phyloP scores from a whole-genome alignment of 371 early-diverging fungal species.

The Entomophthora muscae region DNA sequence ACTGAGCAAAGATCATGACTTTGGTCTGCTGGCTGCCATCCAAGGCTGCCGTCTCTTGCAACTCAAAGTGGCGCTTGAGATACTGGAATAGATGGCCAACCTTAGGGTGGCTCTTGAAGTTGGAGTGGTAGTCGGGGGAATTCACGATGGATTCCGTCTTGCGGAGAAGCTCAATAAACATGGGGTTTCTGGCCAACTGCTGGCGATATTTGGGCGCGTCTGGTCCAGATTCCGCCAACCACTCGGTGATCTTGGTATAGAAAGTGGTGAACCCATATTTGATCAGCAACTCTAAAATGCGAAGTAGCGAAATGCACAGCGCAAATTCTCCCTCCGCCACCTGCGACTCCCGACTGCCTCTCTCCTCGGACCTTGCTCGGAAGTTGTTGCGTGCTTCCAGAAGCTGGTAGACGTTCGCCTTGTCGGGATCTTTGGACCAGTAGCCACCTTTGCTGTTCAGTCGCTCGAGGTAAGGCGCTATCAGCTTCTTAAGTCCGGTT shows the following conservation, averaged over 20 bases:
- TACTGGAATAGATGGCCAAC: conserved; percentile 45
- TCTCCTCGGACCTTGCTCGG: conserved; percentile 14
- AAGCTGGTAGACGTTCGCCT: conserved; percentile 24
- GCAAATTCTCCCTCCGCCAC: conserved; percentile 3
- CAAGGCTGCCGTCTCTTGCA: conserved; percentile 3
- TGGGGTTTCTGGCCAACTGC: conserved; percentile 13
- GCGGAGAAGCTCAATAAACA: conserved; percentile 20
- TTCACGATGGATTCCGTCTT: conserved; percentile 17
- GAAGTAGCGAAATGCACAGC: not conserved
- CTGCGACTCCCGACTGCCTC: conserved; percentile 6
- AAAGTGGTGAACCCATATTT: not conserved
- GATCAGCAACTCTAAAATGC: not conserved
- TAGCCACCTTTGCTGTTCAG: conserved; percentile 24
- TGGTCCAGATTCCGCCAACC: not conserved
- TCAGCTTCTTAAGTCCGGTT: conserved; percentile 16
- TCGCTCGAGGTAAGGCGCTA: conserved; percentile 23
- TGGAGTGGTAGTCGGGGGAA: conserved; percentile 59
- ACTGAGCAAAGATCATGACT: conserved; percentile 79
- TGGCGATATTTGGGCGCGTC: not conserved
- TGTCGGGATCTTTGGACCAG: conserved; percentile 19
- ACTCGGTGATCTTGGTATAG: not conserved
- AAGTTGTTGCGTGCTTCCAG: conserved; percentile 23
- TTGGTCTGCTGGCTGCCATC: conserved; percentile 24
- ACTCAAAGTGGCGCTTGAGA: conserved; percentile 15
- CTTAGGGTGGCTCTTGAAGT: conserved; percentile 35